Conservation (phyloP, 441 rosid genomes). For the Populus tomentosa region DNA sequence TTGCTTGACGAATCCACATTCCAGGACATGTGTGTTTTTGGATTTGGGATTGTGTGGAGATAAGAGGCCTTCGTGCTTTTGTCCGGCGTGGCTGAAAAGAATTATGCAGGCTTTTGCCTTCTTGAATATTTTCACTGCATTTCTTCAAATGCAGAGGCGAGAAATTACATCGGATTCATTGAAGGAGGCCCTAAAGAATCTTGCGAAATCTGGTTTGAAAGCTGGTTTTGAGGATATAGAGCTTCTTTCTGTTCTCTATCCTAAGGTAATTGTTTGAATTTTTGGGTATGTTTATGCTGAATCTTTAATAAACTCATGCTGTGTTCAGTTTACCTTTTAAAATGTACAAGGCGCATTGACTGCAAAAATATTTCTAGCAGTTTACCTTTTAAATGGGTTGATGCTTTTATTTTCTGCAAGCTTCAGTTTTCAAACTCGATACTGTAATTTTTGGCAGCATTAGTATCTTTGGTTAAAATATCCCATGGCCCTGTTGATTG, state of each 20-base stretch:
- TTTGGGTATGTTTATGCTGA: background rate
- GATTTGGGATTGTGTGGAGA: conserved; percentile 12
- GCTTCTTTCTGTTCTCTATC: conserved; percentile 64
- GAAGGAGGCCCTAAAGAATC: conserved; percentile 49
- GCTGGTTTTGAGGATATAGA: conserved; percentile 55
- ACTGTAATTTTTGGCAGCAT: no score
- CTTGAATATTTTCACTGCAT: conserved; percentile 51
- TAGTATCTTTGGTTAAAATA: no score
- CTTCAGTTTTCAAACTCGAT: no score
- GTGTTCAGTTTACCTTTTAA: background rate
- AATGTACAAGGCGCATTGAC: background rate
- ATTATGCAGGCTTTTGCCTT: conserved; percentile 65
- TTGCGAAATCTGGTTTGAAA: conserved; percentile 46
- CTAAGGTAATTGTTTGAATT: conserved; percentile 51
- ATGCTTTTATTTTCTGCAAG: no score
- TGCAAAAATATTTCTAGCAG: background rate
- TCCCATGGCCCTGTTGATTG: no score
- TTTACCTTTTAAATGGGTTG: no score
- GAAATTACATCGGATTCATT: conserved; percentile 33
- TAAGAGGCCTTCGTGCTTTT: conserved; percentile 37
- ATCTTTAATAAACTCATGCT: background rate
- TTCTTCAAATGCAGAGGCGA: conserved; percentile 37
- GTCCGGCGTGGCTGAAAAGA: conserved; percentile 77
- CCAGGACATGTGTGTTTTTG: conserved; percentile 49
- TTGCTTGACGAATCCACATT: conserved; percentile 54